These are phyloP conservation scores for Coprinellus micaceus DNA, from an alignment of 768 basidiomycete species.

Conservation along the genomic window DNA sequence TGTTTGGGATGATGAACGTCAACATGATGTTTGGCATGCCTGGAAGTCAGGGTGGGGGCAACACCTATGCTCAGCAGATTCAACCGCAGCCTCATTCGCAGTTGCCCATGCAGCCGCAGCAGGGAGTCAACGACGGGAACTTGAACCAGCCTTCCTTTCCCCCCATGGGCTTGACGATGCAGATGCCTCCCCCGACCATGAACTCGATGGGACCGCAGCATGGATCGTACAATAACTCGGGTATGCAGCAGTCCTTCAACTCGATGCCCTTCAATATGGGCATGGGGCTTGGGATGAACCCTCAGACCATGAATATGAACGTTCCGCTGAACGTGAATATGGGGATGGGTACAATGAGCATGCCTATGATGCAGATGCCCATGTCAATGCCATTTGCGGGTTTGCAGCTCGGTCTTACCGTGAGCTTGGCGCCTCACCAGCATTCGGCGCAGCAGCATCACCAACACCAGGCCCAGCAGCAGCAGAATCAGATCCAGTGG, in stretches of 20 bases:
- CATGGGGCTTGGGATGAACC: constrained; percentile 5
- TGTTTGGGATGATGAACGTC: constrained; percentile 13
- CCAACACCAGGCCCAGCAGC: neutral
- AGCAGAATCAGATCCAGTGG: neutral
- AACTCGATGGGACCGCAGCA: neutral
- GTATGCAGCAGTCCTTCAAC: neutral
- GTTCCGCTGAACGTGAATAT: constrained; percentile 8
- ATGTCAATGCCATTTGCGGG: constrained; percentile 6
- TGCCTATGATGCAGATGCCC: constrained; percentile 4
- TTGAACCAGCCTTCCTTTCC: neutral
- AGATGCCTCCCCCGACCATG: neutral
- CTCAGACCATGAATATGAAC: constrained; percentile 11
- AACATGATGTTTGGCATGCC: constrained; percentile 11
- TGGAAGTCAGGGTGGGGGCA: neutral
- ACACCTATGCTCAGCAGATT: neutral
- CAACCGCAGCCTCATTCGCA: neutral
- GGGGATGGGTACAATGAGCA: constrained; percentile 8
- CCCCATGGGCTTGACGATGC: constrained; percentile 3
- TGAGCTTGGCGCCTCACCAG: constrained; percentile 3
- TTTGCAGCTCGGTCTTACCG: constrained; percentile 2
- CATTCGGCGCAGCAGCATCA: neutral
- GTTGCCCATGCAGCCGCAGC: neutral
- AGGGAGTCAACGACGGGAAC: neutral
- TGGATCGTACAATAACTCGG: neutral
- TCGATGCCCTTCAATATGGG: constrained; percentile 7